Evolutionary conservation across 192 early-diverging fungal species (phyloP).

Genomic region (Gryganskiella cystojenkinii): DNA sequence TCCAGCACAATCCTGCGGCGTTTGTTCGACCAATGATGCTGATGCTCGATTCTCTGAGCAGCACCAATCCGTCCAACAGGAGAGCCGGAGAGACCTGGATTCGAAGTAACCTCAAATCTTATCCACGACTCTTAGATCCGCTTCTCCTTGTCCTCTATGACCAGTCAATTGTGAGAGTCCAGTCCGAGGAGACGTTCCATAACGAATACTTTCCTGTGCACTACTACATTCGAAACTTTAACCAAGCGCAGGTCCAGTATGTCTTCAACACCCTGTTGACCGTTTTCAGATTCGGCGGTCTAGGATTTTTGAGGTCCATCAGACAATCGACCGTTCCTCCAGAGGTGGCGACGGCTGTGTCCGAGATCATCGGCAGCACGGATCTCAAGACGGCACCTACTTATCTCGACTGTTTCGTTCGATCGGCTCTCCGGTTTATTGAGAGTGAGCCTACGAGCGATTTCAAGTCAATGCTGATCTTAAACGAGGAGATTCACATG

Average conservation of each 20-base stretch:
- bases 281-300: slow-evolving; percentile 65
- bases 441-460: slow-evolving; percentile 54
- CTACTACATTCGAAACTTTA: slow-evolving; percentile 69
- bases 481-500: slow-evolving; percentile 66
- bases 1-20: slow-evolving; percentile 44
- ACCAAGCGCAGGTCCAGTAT: slow-evolving; percentile 75
- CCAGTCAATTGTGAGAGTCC: slow-evolving; percentile 53
- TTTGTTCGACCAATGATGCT: slow-evolving; percentile 85
- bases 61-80: slow-evolving; percentile 61
- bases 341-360: slow-evolving; percentile 19
- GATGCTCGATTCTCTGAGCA: slow-evolving; percentile 76
- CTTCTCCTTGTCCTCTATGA: slow-evolving; percentile 61
- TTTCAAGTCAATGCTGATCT: slow-evolving; percentile 31
- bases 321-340: slow-evolving; percentile 43
- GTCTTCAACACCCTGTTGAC: slow-evolving; percentile 65
- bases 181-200: slow-evolving; percentile 42
- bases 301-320: slow-evolving; percentile 61
- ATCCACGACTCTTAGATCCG: slow-evolving; percentile 70
- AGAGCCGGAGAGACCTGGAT: slow-evolving; percentile 79
- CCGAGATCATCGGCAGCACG: slow-evolving; percentile 25
- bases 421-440: slow-evolving; percentile 40
- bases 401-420: slow-evolving; percentile 43
- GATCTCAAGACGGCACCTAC: slow-evolving; percentile 34
- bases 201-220: slow-evolving; percentile 56
- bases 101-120: slow-evolving; percentile 69